Evolutionary conservation across 305 asterid genomes (phyloP), one percentile per base, ranked within the genome.

Genomic region (Fraxinus paxiana): DNA sequence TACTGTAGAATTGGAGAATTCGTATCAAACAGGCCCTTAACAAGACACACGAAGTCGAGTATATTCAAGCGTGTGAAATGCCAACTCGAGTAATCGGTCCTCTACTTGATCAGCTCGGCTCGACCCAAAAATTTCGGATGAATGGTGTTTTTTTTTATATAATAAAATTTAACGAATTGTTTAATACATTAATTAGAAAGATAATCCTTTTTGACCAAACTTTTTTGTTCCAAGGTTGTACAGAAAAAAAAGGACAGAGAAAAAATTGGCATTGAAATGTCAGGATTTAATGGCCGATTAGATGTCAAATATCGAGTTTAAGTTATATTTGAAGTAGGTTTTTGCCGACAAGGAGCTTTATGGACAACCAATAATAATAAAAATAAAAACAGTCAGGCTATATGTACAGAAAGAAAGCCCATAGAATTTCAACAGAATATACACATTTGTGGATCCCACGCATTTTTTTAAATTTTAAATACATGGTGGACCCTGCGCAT

Each of bases 141-240:
- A 17, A 18, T 59, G 13, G 24, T 48, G 76, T 74, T 81, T 6
- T 18, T 24, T 72, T 18, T 24, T 72, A 34, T 37, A 46, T 54
- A 63, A 22, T 13, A 56, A 43, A 3, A 43, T 43, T 43, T 43
- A 43, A 43, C 56, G 20, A 65, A 41, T 75, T 26, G 83, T 67
- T 79, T 86, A 80, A 38, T 24, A 75, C 89, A 74, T 76, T 26
- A 78, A 78, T 76, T 84, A 73, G 86, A 84, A 83, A 83, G 87
- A 67, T 22, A 34, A 43, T 76, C 79, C 54, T 73, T 86, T 76
- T 85, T 76, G 77, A 33, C 87, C 87, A 46, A 78, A 79, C 54
- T 0, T 12, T 43, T 43, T 65, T 76, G 79, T 51, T 77, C 71
- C 83, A 74, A 43, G 77, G 75, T 46, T 73, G 83, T 22, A 65